phyloP scores from a whole-genome alignment of 129 eudicot species.

The Arctium lappa region DNA sequence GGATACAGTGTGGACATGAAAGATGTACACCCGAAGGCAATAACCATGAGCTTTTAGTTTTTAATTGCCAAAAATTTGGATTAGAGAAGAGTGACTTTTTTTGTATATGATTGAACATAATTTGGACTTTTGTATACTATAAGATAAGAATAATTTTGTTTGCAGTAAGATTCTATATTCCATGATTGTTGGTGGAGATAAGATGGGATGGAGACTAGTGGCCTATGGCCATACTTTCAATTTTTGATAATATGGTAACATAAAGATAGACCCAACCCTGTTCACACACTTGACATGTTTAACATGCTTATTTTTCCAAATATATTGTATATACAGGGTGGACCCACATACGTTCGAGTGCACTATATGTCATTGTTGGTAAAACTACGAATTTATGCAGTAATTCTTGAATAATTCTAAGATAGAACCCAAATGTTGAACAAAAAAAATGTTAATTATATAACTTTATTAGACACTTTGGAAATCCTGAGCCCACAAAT shows the following conservation, averaged over 20 bases:
- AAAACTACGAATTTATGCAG: neutral
- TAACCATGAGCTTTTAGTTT: slow-evolving; percentile 26
- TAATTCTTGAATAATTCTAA: neutral
- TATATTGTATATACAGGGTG: slow-evolving; percentile 4
- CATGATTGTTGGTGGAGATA: slow-evolving; percentile 44
- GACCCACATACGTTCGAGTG: neutral
- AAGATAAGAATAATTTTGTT: slow-evolving; percentile 37
- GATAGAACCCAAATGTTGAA: slow-evolving; percentile 7
- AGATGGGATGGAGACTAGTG: slow-evolving; percentile 36
- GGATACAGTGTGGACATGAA: slow-evolving; percentile 18
- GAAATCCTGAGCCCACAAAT: slow-evolving; percentile 26
- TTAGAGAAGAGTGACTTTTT: slow-evolving; percentile 29
- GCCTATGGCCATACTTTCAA: slow-evolving; percentile 30
- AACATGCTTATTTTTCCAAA: neutral
- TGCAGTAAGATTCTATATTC: slow-evolving; percentile 46
- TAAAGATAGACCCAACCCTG: neutral
- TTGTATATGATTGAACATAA: slow-evolving; percentile 35
- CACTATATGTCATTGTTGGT: neutral
- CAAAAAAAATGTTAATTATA: slow-evolving; percentile 4
- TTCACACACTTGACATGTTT: slow-evolving; percentile 10
- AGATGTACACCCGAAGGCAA: slow-evolving; percentile 16
- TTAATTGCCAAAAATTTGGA: slow-evolving; percentile 21
- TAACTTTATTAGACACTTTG: slow-evolving; percentile 17
- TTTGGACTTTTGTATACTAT: slow-evolving; percentile 47
- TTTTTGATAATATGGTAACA: slow-evolving; percentile 1